Conservation (phyloP, 1,284 basidiomycete genomes). For the Erythrobasidium hasegawianum region DNA sequence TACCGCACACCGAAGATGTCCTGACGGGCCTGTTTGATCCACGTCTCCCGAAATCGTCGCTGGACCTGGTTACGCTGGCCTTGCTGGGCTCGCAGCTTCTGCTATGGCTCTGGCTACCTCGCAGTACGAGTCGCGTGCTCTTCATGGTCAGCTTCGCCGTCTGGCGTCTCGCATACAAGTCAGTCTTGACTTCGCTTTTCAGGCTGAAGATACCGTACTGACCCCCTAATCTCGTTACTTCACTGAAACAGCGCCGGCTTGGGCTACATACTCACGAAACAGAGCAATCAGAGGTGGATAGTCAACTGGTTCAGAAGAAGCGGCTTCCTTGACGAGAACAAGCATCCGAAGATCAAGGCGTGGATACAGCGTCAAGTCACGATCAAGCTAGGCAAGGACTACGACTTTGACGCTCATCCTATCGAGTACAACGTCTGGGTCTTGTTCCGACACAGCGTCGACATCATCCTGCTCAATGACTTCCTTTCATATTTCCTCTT, state of each 20-base stretch:
- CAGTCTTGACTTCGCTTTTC: conserved; percentile 5
- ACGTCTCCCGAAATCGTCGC: conserved; percentile 78
- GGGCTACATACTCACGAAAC: conserved; percentile 87
- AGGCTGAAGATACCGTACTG: neutral
- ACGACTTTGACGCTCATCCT: conserved; percentile 72
- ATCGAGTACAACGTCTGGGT: conserved; percentile 86
- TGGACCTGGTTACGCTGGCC: conserved; percentile 80
- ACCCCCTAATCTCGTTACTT: neutral
- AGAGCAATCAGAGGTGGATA: conserved; percentile 91
- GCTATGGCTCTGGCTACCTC: conserved; percentile 64
- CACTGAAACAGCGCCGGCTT: conserved; percentile 71
- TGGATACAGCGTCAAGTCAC: conserved; percentile 85
- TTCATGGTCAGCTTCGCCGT: conserved; percentile 86
- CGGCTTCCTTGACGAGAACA: conserved; percentile 80
- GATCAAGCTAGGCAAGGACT: conserved; percentile 91
- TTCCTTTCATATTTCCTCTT: conserved; percentile 95
- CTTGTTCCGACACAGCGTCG: conserved; percentile 85
- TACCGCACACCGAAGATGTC: conserved; percentile 93
- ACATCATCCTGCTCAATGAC: conserved; percentile 93
- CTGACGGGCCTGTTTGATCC: conserved; percentile 87
- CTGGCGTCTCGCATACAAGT: conserved; percentile 86
- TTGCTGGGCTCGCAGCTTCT: conserved; percentile 73
- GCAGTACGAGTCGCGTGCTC: conserved; percentile 58
- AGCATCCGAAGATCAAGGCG: conserved; percentile 60
- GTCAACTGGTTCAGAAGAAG: conserved; percentile 70